These are phyloP conservation scores for Phellopilus nigrolimitatus DNA, from an alignment of 1,284 basidiomycete genomes.

Conservation along the genomic window DNA sequence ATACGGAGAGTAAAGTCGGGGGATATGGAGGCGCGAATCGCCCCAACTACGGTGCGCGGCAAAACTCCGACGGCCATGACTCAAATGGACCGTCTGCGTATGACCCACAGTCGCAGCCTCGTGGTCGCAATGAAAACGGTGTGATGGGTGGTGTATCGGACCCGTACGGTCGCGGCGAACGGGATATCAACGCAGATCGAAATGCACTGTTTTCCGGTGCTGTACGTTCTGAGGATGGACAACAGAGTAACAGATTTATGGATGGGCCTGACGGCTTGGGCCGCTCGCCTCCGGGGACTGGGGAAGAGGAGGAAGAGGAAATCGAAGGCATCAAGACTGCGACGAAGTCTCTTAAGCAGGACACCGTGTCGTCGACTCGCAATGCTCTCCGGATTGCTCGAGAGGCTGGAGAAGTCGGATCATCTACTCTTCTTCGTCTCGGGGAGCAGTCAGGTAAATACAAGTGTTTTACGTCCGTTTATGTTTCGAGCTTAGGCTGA, in stretches of 20 bases:
- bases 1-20: background rate
- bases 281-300: constrained; percentile 43
- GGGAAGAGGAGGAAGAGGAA: constrained; percentile 92
- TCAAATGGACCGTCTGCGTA: background rate
- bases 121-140: constrained; percentile 41
- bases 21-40: constrained; percentile 1
- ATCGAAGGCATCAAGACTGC: constrained; percentile 95
- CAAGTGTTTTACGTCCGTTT: constrained; percentile 26
- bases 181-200: constrained; percentile 58
- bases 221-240: constrained; percentile 45
- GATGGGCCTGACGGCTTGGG: constrained; percentile 48
- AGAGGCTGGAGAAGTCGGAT: constrained; percentile 94
- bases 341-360: constrained; percentile 89
- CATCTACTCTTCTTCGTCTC: constrained; percentile 80
- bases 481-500: background rate
- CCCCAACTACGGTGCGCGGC: constrained; percentile 16
- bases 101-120: background rate
- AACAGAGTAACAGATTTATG: constrained; percentile 46
- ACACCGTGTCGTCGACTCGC: constrained; percentile 84
- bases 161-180: constrained; percentile 53
- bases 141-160: constrained; percentile 53
- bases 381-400: constrained; percentile 91
- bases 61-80: constrained; percentile 29
- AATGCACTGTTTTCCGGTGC: constrained; percentile 74
- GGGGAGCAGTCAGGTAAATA: constrained; percentile 93